Conservation (phyloP, 2,329 filamentous ascomycete genomes). For the Pyrenophora tritici-repentis region DNA sequence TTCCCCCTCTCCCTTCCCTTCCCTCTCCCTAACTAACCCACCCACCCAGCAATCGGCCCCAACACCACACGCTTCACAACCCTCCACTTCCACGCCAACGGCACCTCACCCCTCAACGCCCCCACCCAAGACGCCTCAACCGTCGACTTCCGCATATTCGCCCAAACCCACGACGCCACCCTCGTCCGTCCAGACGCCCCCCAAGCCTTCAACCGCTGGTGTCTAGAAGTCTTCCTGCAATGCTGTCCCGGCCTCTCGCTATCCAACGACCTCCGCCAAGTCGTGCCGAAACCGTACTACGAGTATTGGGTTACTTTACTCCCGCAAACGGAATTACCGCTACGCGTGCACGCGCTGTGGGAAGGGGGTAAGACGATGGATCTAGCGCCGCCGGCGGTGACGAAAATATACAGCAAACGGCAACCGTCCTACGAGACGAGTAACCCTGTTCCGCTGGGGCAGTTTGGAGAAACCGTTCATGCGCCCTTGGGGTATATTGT, state of each 20-base stretch:
- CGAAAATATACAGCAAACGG: conserved; percentile 22
- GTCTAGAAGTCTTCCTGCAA: conserved; percentile 44
- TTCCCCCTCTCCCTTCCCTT: background rate
- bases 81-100: conserved; percentile 40
- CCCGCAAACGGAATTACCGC: conserved; percentile 26
- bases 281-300: conserved; percentile 31
- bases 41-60: conserved; percentile 26
- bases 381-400: conserved; percentile 19
- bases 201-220: conserved; percentile 34
- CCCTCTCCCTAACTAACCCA: background rate
- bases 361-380: conserved; percentile 11
- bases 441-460: conserved; percentile 10
- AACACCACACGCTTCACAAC: conserved; percentile 24
- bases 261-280: conserved; percentile 29
- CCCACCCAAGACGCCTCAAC: conserved; percentile 44
- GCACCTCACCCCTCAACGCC: conserved; percentile 32
- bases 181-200: conserved; percentile 30
- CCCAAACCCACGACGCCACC: conserved; percentile 27
- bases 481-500: conserved; percentile 52
- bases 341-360: conserved; percentile 25
- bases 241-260: conserved; percentile 50
- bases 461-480: conserved; percentile 31
- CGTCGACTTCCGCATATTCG: conserved; percentile 44
- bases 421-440: conserved; percentile 40
- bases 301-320: conserved; percentile 36